Evolutionary conservation across 2,329 filamentous ascomycete genomes (phyloP), one percentile per base, ranked within the genome.

Genomic region (Phialophora macrospora): DNA sequence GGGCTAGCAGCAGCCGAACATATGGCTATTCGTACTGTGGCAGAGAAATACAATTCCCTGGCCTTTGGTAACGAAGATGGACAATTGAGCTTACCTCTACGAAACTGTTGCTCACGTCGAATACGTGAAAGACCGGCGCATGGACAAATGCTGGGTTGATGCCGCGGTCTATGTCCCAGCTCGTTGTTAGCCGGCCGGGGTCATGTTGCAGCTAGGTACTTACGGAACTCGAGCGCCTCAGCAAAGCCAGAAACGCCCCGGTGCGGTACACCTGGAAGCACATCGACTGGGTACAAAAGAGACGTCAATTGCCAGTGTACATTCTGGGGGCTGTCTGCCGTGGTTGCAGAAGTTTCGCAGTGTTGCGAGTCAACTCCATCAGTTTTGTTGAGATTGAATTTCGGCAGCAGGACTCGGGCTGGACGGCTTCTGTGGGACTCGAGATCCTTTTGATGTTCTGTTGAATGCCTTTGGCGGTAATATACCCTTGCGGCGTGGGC

Each of bases 51-150:
- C 32, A 34, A 20, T 48, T 48, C 9, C 8, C 14, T 30, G 7
- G 28, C 24, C 12, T 6, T 26, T 6, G 8, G 4, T 11, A 55
- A 24, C 9, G 26, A n/a, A 55, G 20, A 34, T 5, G 14, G 11
- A 9, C 17, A 55, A 14, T 26, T 22, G 17, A 24, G 28, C 55
- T 46, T 12, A 49, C 56, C 56, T 59, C 49, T 20, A 2, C 56
- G 49, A 59, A 59, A 1, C 26, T 59, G n/a, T 59, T 59, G 56
- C 24, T 59, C 41, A 59, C 56, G 34, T 59, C 20, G n/a, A 59
- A 59, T 9, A 59, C 20, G 28, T 59, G 56, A 17, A 59, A 59
- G 8, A 59, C 56, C 1, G 56, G 56, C 0, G 56, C 56, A 26
- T 59, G 56, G 4, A 59, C 44, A 28, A 51, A 26, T 8, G 46